Evolutionary conservation across 2,329 filamentous ascomycete species (phyloP), one percentile per base, ranked within the genome.

Genomic region (Rasamsonia emersonii): DNA sequence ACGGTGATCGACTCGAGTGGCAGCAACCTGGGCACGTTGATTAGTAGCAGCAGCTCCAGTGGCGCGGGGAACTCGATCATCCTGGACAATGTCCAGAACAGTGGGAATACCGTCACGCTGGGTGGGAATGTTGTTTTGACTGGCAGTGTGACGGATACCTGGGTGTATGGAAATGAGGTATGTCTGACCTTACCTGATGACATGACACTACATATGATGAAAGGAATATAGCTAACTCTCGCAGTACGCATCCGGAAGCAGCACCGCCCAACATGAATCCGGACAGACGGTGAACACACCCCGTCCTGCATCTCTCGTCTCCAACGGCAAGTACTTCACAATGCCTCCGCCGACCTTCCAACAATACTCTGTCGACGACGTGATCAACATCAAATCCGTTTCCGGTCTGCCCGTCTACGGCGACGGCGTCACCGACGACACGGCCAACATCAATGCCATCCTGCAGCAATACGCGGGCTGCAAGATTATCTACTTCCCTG

Each of bases 311-410:
- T 38, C 35, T 1, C 48, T 67, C 2, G 37, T 61, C 5, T 47
- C 51, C 0, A 41, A 49, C 21, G 55, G 53, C 3, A 58, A 52
- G 15, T 70, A 63, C 41, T 60, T 66, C 19, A 61, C 54, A 8
- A 54, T 57, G 24, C 29, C 50, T 3, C 52, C 59, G 15, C 67
- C 61, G 3, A 66, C 59, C n/a, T 71, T 70, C 32, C 50, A 54
- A 3, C 50, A 64, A 20, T 65, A 62, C 39, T 50, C 50, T 9
- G 44, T 49, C 4, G 49, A 54, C 14, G 57, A 65, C 29, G 51
- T 71, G 19, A 52, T 68, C 8, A 70, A 67, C 29, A 49, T 71
- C 21, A 70, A 67, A 44, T 52, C 53, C 6, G 64, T 66, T 18
- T 39, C 53, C 2, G 55, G 49, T 5, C 46, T 54, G 29, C 39